A percentile compares a stretch with the other conserved stretches of the same genome.
Conservation (phyloP, 2,329 filamentous ascomycete species). For the Ophiocordyceps camponoti-rufipedis region DNA sequence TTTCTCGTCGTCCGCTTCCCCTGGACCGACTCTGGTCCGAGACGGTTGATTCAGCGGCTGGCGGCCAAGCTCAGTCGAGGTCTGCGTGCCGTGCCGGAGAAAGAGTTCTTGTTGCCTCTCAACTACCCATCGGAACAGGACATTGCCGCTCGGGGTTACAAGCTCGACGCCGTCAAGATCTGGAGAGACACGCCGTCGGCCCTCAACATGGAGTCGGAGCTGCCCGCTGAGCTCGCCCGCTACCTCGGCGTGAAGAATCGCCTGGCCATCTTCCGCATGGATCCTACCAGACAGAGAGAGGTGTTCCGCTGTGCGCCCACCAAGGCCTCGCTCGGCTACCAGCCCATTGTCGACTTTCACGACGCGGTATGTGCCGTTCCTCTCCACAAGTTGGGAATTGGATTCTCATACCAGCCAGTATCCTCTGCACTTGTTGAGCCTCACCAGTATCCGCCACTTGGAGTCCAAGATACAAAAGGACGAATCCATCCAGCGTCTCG, state of each 20-base stretch:
- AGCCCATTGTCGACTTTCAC: constrained; percentile 48
- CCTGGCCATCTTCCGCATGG: constrained; percentile 50
- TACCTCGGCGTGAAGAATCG: constrained; percentile 50
- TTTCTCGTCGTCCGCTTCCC: constrained; percentile 53
- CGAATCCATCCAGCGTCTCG: constrained; percentile 29
- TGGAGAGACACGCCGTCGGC: constrained; percentile 40
- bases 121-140: constrained; percentile 38
- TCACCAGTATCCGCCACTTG: constrained; percentile 44
- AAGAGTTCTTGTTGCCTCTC: constrained; percentile 49
- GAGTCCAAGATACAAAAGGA: constrained; percentile 35
- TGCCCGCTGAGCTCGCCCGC: constrained; percentile 41
- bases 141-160: constrained; percentile 39
- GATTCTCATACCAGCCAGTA: constrained; percentile 31
- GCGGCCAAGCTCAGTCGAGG: constrained; percentile 33
- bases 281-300: constrained; percentile 35
- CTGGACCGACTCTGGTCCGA: constrained; percentile 31
- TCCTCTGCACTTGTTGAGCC: constrained; percentile 49
- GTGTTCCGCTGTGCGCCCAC: constrained; percentile 43
- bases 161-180: constrained; percentile 40
- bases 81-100: constrained; percentile 32
- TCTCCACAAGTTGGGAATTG: no score
- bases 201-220: constrained; percentile 37
- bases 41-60: constrained; percentile 24
- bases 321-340: constrained; percentile 39
- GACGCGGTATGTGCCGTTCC: constrained; percentile 38